Base-by-base conservation (phyloP, 371 early-diverging fungal species). In the Mortierella sp. region DNA sequence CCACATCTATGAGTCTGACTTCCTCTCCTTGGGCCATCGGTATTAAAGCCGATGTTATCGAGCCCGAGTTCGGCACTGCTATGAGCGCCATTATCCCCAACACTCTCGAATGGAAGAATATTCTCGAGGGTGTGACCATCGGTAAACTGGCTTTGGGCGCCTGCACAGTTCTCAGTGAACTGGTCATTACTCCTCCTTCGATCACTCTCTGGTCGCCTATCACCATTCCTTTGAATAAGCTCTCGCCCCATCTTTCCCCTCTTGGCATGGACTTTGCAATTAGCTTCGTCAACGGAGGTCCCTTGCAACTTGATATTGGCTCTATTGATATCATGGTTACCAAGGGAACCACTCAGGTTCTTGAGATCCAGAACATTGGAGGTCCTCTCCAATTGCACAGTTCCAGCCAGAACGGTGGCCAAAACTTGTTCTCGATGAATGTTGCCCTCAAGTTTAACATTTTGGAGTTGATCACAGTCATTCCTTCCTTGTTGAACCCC, bases 171-270 rank as follows among this genome's bases (percentile, higher is more conserved):
- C 45, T 81, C 36, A 32, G 50, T 21, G 66, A 53, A 33, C 52
- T 81, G 76, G 55, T 11, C n/a, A 70, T 81, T 63, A 72, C 75
- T 9, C 81, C 81, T 59, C 76, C 81, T 3, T 58, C 53, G 48
- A 70, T 76, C 59, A 66, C 70, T 5, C 72, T 81, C 43, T 75
- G 76, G 81, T 75, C 76, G 32, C 81, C 81, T n/a, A 81, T 81
- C 67, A 69, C 4, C 33, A 19, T 81, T 21, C 80, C 70, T 22
- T 32, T 74, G 45, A 28, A 65, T 43, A 36, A 62, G 38, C 59
- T 76, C 57, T 72, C 69, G 67, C 24, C 65, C 24, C 75, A 81
- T 40, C 19, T 81, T 13, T 21, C 36, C 16, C 81, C 81, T 40
- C 66, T 81, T 33, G 76, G 81, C 45, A 21, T 72, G 57, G 76